Conservation (phyloP, 352 stramenopile species). For the Pelagophyceae sp. region DNA sequence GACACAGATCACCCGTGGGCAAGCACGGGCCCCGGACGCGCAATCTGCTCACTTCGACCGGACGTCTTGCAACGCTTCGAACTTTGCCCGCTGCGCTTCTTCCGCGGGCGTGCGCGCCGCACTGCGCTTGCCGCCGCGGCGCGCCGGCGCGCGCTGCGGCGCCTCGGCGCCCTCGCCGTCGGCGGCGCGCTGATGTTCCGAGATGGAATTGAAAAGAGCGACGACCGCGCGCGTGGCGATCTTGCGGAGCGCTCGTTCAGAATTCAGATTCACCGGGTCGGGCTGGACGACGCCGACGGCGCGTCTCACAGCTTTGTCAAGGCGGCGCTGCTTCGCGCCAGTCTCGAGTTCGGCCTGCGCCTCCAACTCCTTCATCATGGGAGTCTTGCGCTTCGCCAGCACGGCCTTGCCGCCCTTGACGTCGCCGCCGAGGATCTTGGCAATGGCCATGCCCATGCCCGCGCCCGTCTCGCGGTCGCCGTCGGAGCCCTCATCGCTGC, state of each 20-base stretch:
- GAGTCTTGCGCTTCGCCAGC: conserved; percentile 23
- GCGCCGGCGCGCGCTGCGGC: no score
- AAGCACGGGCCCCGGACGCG: no score
- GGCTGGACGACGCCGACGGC: neutral
- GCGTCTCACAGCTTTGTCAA: neutral
- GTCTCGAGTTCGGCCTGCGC: neutral
- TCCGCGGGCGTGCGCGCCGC: no score
- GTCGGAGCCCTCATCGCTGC: neutral
- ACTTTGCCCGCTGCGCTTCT: no score
- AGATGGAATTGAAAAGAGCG: conserved; percentile 62
- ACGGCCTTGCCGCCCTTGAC: conserved; percentile 10
- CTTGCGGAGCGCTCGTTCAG: conserved; percentile 48
- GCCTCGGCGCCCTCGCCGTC: neutral
- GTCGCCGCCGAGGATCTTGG: conserved; percentile 16
- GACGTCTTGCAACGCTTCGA: no score
- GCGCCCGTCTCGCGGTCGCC: neutral
- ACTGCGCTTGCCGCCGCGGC: no score
- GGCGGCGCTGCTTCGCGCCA: neutral
- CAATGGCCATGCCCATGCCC: conserved; percentile 19
- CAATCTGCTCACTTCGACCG: no score
- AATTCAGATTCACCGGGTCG: conserved; percentile 44
- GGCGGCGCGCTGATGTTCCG: conserved; percentile 43
- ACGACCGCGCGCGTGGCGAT: conserved; percentile 63
- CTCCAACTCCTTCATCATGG: conserved; percentile 25
- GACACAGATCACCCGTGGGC: no score